Conservation (phyloP, 1,284 basidiomycete genomes). For the Apiotrichum gracile region DNA sequence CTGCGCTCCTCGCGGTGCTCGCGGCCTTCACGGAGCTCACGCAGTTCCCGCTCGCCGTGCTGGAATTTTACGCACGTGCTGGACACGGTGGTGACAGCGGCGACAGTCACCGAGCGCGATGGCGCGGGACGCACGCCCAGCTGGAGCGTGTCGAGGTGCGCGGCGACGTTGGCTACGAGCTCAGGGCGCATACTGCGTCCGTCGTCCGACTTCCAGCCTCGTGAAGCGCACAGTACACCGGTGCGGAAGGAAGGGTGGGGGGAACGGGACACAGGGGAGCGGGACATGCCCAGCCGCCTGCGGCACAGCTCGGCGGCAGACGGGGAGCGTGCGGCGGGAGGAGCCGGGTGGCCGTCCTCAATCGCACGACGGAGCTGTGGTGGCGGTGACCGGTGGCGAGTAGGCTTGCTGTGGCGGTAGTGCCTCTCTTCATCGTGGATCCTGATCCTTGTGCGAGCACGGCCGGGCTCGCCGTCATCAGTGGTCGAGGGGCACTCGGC, state of each 20-base stretch:
- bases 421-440: constrained; percentile 6
- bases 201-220: constrained; percentile 13
- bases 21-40: neutral
- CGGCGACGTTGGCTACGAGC: neutral
- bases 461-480: constrained; percentile 6
- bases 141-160: neutral
- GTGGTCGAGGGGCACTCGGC: constrained; percentile 1
- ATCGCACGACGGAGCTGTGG: constrained; percentile 9
- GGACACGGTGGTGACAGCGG: neutral
- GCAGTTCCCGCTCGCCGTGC: neutral
- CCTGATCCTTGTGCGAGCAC: constrained; percentile 6
- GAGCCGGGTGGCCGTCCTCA: constrained; percentile 7
- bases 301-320: constrained; percentile 27
- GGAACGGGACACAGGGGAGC: neutral
- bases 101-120: neutral
- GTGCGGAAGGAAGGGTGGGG: neutral
- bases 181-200: neutral
- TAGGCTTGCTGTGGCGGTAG: constrained; percentile 9
- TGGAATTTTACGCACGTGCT: neutral
- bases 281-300: constrained; percentile 7
- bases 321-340: constrained; percentile 28
- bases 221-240: neutral
- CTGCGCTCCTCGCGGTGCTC: neutral
- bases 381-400: constrained; percentile 27
- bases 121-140: neutral